Percentiles rank a stretch among this genome's conserved stretches.
phyloP scores from a whole-genome alignment of 371 early-diverging fungal species.

The Batkoa obscura region DNA sequence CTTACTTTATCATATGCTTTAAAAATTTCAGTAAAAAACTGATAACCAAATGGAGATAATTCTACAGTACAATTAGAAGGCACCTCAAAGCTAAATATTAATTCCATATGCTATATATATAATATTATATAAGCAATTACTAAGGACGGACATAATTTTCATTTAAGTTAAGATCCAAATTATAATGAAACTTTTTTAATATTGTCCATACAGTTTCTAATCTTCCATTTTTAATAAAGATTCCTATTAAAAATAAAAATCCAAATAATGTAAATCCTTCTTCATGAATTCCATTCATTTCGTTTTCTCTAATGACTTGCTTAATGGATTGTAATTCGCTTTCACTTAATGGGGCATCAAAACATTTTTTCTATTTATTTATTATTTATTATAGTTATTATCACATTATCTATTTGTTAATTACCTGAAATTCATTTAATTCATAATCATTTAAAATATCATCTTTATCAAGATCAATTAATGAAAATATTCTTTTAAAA shows the following conservation, averaged over 20 bases:
- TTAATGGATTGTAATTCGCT: constrained; percentile 91
- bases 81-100: constrained; percentile 47
- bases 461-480: constrained; percentile 88
- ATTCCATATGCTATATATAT: background rate
- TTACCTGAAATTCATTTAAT: constrained; percentile 87
- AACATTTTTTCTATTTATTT: constrained; percentile 61
- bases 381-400: background rate
- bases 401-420: no score
- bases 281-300: constrained; percentile 67
- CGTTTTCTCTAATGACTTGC: constrained; percentile 71
- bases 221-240: constrained; percentile 90
- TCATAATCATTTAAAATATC: constrained; percentile 77
- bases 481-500: constrained; percentile 72
- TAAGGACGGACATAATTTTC: constrained; percentile 43
- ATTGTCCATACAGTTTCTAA: constrained; percentile 97
- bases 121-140: constrained; percentile 2
- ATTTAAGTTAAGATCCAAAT: constrained; percentile 69
- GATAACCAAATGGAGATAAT: constrained; percentile 79
- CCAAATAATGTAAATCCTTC: constrained; percentile 71
- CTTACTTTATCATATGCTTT: constrained; percentile 71
- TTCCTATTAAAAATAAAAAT: constrained; percentile 76
- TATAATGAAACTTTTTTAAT: constrained; percentile 85
- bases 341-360: constrained; percentile 77
- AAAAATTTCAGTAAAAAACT: constrained; percentile 87
- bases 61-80: constrained; percentile 78